A percentile compares a stretch with the other conserved stretches of the same genome.
Evolutionary conservation across 78 protist species (phyloP).

Genomic region (Diacronema lutheri): DNA sequence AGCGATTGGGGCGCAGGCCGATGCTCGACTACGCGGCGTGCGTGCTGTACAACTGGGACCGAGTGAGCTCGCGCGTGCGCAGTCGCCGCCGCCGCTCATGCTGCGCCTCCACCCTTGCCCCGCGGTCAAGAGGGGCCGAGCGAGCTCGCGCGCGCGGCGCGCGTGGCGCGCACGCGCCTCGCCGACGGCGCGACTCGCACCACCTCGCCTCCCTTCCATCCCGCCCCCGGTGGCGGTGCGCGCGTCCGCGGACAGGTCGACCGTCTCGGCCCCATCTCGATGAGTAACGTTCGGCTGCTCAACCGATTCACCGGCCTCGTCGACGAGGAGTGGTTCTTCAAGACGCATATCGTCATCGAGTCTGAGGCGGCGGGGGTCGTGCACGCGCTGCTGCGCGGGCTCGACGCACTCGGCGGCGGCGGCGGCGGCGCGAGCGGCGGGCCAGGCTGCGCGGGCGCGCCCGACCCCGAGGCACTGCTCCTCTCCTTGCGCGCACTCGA

Average conservation of each 20-base stretch:
- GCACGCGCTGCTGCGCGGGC: neutral
- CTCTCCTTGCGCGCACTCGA: neutral
- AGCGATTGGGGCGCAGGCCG: neutral
- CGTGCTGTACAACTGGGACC: neutral
- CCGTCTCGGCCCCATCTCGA: neutral
- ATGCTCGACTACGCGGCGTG: constrained; percentile 14
- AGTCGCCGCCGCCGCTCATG: too few relatives aligned
- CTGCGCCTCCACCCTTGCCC: too few relatives aligned
- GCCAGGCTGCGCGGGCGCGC: too few relatives aligned
- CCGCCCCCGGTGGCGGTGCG: too few relatives aligned
- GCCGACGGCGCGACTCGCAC: too few relatives aligned
- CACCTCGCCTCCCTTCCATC: too few relatives aligned
- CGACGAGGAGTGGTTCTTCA: constrained; percentile 30
- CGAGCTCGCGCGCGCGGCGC: too few relatives aligned
- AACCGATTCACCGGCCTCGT: constrained; percentile 21
- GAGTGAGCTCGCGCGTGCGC: neutral
- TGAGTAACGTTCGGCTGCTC: neutral
- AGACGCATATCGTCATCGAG: constrained; percentile 22
- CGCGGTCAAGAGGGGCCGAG: too few relatives aligned
- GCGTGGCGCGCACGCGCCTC: too few relatives aligned
- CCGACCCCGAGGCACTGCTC: neutral
- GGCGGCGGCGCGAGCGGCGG: neutral
- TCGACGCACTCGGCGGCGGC: neutral
- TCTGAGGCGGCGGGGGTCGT: neutral
- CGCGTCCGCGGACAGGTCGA: too few relatives aligned